Evolutionary conservation across 2,329 filamentous ascomycete genomes (phyloP).

Genomic region (Aspergillus transmontanensis): DNA sequence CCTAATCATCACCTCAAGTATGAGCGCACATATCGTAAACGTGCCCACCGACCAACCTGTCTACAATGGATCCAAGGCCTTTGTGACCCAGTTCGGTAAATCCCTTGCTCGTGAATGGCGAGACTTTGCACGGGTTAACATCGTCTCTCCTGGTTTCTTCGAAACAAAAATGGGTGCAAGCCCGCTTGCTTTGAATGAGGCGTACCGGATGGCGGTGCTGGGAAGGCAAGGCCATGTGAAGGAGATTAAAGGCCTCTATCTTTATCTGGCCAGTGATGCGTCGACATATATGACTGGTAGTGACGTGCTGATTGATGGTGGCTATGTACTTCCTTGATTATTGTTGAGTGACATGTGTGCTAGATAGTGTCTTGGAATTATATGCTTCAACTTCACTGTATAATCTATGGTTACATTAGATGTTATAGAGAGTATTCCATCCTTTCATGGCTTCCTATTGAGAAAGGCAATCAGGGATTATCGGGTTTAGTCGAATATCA

Average conservation of each 20-base stretch:
- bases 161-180: conserved; percentile 59
- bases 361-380: rapidly evolving
- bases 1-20: conserved; percentile 56
- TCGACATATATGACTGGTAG: conserved; percentile 53
- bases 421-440: no score
- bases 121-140: conserved; percentile 60
- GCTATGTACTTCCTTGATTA: conserved; percentile 41
- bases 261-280: conserved; percentile 51
- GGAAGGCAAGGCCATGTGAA: conserved; percentile 41
- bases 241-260: conserved; percentile 43
- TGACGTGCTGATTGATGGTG: conserved; percentile 53
- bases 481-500: no score
- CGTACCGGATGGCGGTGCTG: conserved; percentile 50
- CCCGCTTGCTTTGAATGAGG: conserved; percentile 47
- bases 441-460: no score
- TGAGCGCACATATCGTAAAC: conserved; percentile 55
- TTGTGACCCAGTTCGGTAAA: conserved; percentile 59
- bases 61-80: conserved; percentile 61
- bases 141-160: conserved; percentile 58
- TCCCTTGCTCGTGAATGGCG: conserved; percentile 60
- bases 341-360: rapidly evolving
- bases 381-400: neutral
- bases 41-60: conserved; percentile 57
- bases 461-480: no score
- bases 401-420: no score